phyloP scores from a whole-genome alignment of 108 stramenopile species.

The Epipyxis sp. region DNA sequence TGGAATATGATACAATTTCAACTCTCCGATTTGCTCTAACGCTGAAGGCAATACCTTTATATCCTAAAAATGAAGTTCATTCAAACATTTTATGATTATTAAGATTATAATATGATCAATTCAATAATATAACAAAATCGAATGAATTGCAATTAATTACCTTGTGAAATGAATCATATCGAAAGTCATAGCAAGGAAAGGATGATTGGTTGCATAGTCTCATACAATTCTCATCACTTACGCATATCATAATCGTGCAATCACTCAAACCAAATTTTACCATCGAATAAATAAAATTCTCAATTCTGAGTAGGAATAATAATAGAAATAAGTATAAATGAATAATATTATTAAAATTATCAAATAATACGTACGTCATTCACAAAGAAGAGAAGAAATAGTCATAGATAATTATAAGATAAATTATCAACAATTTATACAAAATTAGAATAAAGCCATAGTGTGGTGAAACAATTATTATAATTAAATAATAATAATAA shows the following conservation, averaged over 20 bases:
- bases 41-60: not conserved
- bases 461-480: no score
- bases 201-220: not conserved
- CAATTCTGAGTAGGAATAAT: not conserved
- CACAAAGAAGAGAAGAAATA: no score
- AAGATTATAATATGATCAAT: no score
- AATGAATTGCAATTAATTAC: not conserved
- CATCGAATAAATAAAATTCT: conserved; percentile 28
- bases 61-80: not conserved
- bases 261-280: conserved; percentile 21
- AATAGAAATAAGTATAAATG: no score
- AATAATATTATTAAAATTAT: no score
- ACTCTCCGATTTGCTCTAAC: conserved; percentile 26
- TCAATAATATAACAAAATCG: no score
- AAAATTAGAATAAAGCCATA: no score
- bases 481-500: no score
- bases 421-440: no score
- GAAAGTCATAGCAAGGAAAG: conserved; percentile 27
- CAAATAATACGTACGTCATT: no score
- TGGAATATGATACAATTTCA: conserved; percentile 30
- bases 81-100: no score
- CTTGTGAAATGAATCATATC: not conserved
- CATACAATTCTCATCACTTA: conserved; percentile 15
- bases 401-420: no score
- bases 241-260: conserved; percentile 19